A percentile compares a stretch with the other conserved stretches of the same genome.
These are phyloP conservation scores for Rosellinia necatrix DNA, from an alignment of 2,329 filamentous ascomycete genomes.

Conservation along the genomic window DNA sequence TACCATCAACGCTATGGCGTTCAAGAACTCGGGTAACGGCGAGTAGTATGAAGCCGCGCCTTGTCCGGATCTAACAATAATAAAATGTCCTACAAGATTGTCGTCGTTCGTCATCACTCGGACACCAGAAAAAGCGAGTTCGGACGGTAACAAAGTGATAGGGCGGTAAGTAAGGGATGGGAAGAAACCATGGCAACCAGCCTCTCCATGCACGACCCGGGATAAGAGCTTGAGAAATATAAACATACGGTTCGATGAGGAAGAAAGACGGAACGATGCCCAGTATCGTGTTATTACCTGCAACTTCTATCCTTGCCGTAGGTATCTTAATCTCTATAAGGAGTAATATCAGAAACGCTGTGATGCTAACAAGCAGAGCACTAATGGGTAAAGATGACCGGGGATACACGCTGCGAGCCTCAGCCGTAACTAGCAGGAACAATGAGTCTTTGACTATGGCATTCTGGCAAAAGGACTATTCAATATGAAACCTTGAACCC, in stretches of 20 bases:
- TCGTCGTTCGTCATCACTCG: conserved; percentile 5
- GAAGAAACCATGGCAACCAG: neutral
- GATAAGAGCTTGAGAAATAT: neutral
- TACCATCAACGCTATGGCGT: conserved; percentile 20
- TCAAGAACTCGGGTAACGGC: conserved; percentile 10
- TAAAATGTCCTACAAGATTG: conserved; percentile 10
- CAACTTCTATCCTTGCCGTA: conserved; percentile 8
- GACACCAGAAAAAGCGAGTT: neutral
- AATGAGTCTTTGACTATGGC: conserved; percentile 11
- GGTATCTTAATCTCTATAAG: conserved; percentile 15
- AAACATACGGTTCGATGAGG: conserved; percentile 1
- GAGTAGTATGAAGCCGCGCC: conserved; percentile 1
- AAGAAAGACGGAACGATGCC: neutral
- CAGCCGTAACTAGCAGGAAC: conserved; percentile 7
- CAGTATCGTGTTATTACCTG: neutral
- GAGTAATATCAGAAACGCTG: conserved; percentile 12
- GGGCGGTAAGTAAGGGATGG: neutral
- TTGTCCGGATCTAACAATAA: conserved; percentile 2
- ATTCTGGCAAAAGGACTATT: conserved; percentile 26
- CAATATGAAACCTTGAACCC: conserved; percentile 26
- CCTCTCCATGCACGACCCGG: neutral
- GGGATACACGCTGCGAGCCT: conserved; percentile 10
- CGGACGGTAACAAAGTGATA: neutral
- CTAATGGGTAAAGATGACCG: conserved; percentile 5
- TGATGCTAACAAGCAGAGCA: conserved; percentile 16